These are phyloP conservation scores for Colletotrichum zoysiae DNA, from an alignment of 2,329 filamentous ascomycete species.

Conservation along the genomic window DNA sequence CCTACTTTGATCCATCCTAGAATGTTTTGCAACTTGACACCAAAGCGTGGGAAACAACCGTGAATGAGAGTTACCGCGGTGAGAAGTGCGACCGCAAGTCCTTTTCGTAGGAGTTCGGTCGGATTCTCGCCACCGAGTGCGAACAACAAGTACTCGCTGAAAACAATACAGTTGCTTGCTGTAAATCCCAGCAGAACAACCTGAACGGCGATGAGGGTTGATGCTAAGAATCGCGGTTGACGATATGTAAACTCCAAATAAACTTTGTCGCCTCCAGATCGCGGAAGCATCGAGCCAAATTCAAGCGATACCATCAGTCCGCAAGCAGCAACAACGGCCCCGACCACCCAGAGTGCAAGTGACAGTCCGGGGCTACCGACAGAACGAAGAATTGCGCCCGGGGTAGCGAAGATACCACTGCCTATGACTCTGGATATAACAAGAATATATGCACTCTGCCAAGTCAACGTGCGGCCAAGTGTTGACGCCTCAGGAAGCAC, in stretches of 20 bases:
- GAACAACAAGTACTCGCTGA: constrained; percentile 74
- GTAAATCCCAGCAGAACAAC: constrained; percentile 75
- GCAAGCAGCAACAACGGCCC: constrained; percentile 71
- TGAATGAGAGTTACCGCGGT: constrained; percentile 70
- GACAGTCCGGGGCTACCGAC: constrained; percentile 76
- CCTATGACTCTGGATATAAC: constrained; percentile 78
- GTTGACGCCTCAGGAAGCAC: constrained; percentile 70
- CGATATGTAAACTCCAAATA: constrained; percentile 79
- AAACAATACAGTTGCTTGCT: constrained; percentile 77
- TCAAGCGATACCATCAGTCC: constrained; percentile 74
- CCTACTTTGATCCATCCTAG: constrained; percentile 74
- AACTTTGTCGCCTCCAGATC: constrained; percentile 77
- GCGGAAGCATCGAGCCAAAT: constrained; percentile 77
- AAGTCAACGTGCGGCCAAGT: constrained; percentile 70
- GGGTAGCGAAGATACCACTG: constrained; percentile 79
- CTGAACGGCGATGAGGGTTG: constrained; percentile 73
- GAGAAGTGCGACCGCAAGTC: constrained; percentile 68
- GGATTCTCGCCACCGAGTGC: constrained; percentile 65
- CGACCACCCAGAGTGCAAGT: constrained; percentile 72
- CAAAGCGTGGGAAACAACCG: constrained; percentile 67
- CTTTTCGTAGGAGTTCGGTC: constrained; percentile 64
- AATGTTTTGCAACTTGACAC: constrained; percentile 70
- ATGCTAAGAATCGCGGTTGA: constrained; percentile 72
- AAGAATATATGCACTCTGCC: constrained; percentile 74
- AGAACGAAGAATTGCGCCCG: constrained; percentile 73